phyloP scores from a whole-genome alignment of 179 eudicot genomes.

The Nepenthes alata region DNA sequence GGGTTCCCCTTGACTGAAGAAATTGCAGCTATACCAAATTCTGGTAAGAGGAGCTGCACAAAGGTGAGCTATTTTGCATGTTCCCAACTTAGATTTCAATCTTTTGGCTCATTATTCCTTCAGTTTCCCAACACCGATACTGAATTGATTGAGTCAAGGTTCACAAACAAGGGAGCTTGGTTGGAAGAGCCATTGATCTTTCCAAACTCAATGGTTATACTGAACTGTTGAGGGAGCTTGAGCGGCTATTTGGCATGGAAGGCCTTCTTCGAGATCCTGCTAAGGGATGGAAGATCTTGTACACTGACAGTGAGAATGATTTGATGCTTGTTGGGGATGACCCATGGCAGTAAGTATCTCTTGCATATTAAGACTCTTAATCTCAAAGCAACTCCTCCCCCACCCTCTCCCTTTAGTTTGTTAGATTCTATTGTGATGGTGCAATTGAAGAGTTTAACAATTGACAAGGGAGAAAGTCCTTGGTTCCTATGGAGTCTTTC shows the following conservation, averaged over 20 bases:
- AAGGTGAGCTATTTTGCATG: constrained; percentile 36
- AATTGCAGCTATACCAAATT: constrained; percentile 27
- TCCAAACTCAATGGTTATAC: constrained; percentile 47
- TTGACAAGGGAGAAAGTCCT: too few species aligned
- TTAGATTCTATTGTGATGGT: background rate
- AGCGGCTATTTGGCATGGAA: constrained; percentile 73
- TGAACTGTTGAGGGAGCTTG: constrained; percentile 58
- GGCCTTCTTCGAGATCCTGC: constrained; percentile 57
- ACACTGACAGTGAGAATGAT: constrained; percentile 75
- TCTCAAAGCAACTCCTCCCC: background rate
- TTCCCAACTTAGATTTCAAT: constrained; percentile 2
- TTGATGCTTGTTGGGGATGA: constrained; percentile 93
- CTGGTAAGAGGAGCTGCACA: constrained; percentile 70
- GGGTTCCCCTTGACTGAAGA: constrained; percentile 54
- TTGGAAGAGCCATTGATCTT: constrained; percentile 82
- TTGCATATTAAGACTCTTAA: background rate
- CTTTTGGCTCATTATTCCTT: constrained; percentile 6
- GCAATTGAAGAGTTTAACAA: too few species aligned
- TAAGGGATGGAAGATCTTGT: constrained; percentile 71
- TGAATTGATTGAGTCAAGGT: constrained; percentile 32
- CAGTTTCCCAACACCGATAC: constrained; percentile 7
- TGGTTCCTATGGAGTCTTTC: too few species aligned
- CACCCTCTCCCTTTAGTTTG: background rate
- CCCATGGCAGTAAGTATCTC: constrained; percentile 74
- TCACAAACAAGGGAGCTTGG: constrained; percentile 85